phyloP scores from a whole-genome alignment of 305 asterid genomes.

The Solanum hybrid region DNA sequence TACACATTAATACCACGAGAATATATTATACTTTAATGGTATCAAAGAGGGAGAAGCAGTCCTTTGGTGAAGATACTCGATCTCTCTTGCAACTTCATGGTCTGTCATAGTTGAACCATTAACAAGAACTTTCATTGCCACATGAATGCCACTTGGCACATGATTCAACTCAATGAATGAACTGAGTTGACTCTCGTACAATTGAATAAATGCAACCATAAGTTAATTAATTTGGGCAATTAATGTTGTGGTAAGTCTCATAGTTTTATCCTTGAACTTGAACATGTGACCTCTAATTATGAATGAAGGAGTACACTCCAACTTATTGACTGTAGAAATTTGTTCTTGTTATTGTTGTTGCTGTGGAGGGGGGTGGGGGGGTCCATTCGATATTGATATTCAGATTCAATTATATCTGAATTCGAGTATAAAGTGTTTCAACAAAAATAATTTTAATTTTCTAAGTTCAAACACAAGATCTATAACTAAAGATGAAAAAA shows the following conservation, averaged over 20 bases:
- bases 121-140: constrained; percentile 78
- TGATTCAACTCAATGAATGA: not conserved
- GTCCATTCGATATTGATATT: not conserved
- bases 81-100: constrained; percentile 75
- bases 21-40: not conserved
- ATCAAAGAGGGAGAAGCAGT: too few species aligned
- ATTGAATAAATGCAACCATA: too few species aligned
- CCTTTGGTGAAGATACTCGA: constrained; percentile 31
- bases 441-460: not conserved
- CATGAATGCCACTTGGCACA: constrained; percentile 62
- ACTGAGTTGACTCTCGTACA: too few species aligned
- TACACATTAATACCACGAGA: too few species aligned
- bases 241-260: too few species aligned
- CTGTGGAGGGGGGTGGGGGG: not conserved
- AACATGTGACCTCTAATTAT: not conserved
- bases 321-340: not conserved
- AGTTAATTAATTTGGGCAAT: too few species aligned
- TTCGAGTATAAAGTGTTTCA: not conserved
- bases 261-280: not conserved
- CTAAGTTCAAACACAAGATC: not conserved
- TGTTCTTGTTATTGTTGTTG: too few species aligned
- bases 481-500: not conserved
- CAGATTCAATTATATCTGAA: not conserved
- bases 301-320: not conserved
- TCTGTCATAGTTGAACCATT: constrained; percentile 80